Evolutionary conservation across 106 monocot genomes (phyloP).

Genomic region (Agapanthus africanus): DNA sequence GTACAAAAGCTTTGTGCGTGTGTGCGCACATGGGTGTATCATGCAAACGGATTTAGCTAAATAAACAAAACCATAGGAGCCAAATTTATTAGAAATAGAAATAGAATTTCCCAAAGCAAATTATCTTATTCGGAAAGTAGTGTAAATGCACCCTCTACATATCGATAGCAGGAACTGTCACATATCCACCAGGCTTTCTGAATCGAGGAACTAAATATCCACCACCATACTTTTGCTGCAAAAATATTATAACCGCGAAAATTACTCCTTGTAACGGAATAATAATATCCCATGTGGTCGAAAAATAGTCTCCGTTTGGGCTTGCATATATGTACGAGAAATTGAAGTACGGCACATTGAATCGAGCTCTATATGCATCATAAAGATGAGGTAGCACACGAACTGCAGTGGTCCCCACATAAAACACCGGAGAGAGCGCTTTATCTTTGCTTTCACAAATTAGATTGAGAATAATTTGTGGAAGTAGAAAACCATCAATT

Average conservation of each 20-base stretch:
- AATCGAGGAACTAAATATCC: slow-evolving; percentile 27
- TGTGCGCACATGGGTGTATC: no score
- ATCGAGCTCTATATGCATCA: slow-evolving; percentile 44
- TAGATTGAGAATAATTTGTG: slow-evolving; percentile 34
- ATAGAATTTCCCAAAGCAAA: no score
- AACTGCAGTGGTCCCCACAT: slow-evolving; percentile 49
- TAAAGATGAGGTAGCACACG: slow-evolving; percentile 71
- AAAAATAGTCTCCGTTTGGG: slow-evolving; percentile 32
- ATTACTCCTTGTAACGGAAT: slow-evolving; percentile 41
- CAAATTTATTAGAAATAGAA: no score
- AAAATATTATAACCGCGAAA: slow-evolving; percentile 29
- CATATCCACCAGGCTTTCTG: slow-evolving; percentile 13
- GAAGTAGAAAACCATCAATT: slow-evolving; percentile 19
- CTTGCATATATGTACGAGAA: slow-evolving; percentile 45
- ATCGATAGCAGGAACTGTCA: background rate
- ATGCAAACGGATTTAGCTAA: no score
- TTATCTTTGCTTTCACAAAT: slow-evolving; percentile 40
- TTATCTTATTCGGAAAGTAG: no score
- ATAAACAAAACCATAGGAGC: no score
- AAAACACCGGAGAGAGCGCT: slow-evolving; percentile 42
- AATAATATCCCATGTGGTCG: slow-evolving; percentile 49
- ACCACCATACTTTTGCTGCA: slow-evolving; percentile 65
- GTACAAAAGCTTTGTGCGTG: no score
- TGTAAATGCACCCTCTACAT: no score
- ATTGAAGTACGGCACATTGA: slow-evolving; percentile 19